These are phyloP conservation scores for sorghum (Sorghum bicolor) DNA, from an alignment of 176 grass and related monocot genomes.

Conservation along the genomic window DNA sequence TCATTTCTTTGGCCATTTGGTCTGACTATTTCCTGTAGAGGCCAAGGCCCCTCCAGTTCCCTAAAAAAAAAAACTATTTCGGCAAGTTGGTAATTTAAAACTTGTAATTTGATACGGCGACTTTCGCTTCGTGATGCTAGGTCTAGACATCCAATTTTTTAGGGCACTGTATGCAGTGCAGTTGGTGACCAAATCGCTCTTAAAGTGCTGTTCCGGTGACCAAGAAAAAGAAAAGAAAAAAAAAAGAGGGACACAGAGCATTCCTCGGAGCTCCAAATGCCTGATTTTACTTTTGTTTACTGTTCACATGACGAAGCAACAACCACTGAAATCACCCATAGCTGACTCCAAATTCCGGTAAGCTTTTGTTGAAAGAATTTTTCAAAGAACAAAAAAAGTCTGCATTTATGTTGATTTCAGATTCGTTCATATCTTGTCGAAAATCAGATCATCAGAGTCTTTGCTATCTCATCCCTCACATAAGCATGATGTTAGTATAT, in stretches of 20 bases:
- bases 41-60: no score
- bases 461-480: not conserved
- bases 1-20: not conserved
- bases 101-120: not conserved
- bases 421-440: not conserved
- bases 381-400: not conserved
- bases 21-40: not conserved
- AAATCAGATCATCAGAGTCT: not conserved
- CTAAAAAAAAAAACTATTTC: no score
- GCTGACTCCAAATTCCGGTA: no score
- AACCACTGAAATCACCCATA: no score
- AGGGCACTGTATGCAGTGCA: not conserved
- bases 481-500: not conserved
- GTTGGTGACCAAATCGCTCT: conserved; percentile 14
- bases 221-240: no score
- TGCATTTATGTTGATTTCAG: not conserved
- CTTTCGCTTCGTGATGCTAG: not conserved
- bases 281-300: not conserved
- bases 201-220: not conserved
- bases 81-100: not conserved
- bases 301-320: not conserved
- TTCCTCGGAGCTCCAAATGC: not conserved
- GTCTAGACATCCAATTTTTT: not conserved
- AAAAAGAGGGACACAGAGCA: not conserved
- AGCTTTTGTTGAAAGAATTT: not conserved